These are phyloP conservation scores for Alternaria sp. DNA, from an alignment of 2,329 filamentous ascomycete species.

Conservation along the genomic window DNA sequence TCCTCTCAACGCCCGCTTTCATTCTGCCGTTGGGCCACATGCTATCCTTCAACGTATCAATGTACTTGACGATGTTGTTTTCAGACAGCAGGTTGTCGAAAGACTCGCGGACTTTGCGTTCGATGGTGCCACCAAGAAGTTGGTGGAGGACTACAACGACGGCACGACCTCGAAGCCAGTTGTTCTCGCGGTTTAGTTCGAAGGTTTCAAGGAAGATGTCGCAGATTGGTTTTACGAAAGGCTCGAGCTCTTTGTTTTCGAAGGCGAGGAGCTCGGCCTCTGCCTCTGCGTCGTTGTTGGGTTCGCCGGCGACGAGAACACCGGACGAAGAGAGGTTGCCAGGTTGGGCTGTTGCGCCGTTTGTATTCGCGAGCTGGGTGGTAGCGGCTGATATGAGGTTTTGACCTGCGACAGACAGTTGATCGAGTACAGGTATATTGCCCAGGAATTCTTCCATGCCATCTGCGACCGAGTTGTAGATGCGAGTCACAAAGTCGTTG, in stretches of 20 bases:
- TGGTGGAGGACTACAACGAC: constrained; percentile 97
- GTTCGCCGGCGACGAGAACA: constrained; percentile 55
- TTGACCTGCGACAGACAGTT: constrained; percentile 90
- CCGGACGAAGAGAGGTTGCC: constrained; percentile 23
- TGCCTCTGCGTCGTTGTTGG: constrained; percentile 72
- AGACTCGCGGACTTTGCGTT: constrained; percentile 90
- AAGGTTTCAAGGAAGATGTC: constrained; percentile 97
- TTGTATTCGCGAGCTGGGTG: constrained; percentile 57
- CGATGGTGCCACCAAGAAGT: constrained; percentile 92
- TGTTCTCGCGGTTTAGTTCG: constrained; percentile 92
- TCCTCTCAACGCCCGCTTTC: constrained; percentile 65
- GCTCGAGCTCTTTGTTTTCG: constrained; percentile 81
- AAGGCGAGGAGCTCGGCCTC: constrained; percentile 95
- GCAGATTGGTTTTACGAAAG: constrained; percentile 98
- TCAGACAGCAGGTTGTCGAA: constrained; percentile 78
- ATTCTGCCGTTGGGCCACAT: constrained; percentile 82
- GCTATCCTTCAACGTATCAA: constrained; percentile 74
- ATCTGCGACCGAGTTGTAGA: constrained; percentile 96
- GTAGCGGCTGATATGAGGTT: constrained; percentile 82
- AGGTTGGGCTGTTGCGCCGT: constrained; percentile 31
- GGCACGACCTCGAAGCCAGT: constrained; percentile 94
- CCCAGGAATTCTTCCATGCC: constrained; percentile 98
- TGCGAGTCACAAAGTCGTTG: constrained; percentile 85
- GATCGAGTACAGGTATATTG: constrained; percentile 94
- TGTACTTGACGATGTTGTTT: constrained; percentile 78